Base-by-base conservation (phyloP, 2,329 filamentous ascomycete genomes). In the Bipolaris zeicola region DNA sequence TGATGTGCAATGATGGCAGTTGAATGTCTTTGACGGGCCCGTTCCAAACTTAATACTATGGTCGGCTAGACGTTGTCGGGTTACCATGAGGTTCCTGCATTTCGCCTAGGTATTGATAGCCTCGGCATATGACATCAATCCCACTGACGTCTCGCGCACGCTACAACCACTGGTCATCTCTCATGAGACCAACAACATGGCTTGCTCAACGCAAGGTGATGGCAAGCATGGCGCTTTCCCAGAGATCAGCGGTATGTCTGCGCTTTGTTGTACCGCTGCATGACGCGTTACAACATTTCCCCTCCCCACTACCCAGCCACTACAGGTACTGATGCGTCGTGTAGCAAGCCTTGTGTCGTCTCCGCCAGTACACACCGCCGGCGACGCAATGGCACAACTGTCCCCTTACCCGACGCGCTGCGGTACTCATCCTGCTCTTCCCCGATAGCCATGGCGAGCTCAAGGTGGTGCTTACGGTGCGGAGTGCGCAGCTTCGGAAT, bases 371-470 rank as follows among this genome's bases (percentile, higher is more conserved):
- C 66, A 73, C 76, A 13, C 78, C 85, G n/a, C 84, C 84, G 38
- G 79, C 83, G 7, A 86, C 85, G 6, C 80, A 79, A 60, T 88
- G 85, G 76, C 77, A 80, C 61, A 77, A 79, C 47, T 81, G 85
- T 39, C 85, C 85, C 1, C 69, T 87, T 7, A 80, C 79, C 13
- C 85, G 91, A 60, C 87, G 92, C 63, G 94, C 94, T 13, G 93
- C 94, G 22, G 94, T 98, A 38, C 79, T 98, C 51, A 84, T 98
- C 46, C 83, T 98, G 50, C 83, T 98, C 1, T 97, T 95, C 73
- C 91, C 92, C 34, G 94, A 97, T 76, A 84, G 85, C 41, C 81
- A 84, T 60, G 94, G 94, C 38, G 90, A 96, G 64, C 79, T 98
- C 57, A 85, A 83, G 59, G 84, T 87, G 8, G 84, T 88, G 14